Evolutionary conservation across 2,329 filamentous ascomycete species (phyloP), one percentile per base, ranked within the genome.

Genomic region (Clonostachys rosea): DNA sequence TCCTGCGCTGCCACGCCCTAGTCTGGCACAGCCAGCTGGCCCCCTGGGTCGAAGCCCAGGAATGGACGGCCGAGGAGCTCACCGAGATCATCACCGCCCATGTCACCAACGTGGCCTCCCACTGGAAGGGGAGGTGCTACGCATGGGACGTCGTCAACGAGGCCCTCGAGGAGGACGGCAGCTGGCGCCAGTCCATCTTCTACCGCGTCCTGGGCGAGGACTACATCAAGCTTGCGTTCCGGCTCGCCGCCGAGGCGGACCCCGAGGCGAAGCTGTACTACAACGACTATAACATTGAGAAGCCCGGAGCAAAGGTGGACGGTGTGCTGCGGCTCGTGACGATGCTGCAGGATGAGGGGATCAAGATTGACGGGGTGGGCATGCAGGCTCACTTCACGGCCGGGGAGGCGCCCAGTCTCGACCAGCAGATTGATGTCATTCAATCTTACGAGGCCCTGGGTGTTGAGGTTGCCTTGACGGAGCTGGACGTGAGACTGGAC

Each of bases 81-180:
- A 74, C 73, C 13, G 64, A 66, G 5, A 74, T 79, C 17, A 65
- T 68, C 36, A 52, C 58, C 60, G 75, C 75, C 45, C 83, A 87
- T 62, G 79, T 87, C 53, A 73, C 74, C 50, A 72, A 77, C 52
- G 79, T 77, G 44, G 76, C 78, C 7, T 68, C 64, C 13, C 73
- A 84, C 62, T 84, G 77, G 67, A 75, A 75, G 60, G 76, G 78
- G 48, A 69, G 78, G 54, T 84, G 82, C 62, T 79, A 79, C 59
- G 71, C 75, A 30, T 86, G 81, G 81, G 82, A 86, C 47, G 82
- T 86, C 0, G 73, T 84, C 20, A 86, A 86, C 59, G 82, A 86
- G 79, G 74, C 73, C 10, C 69, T 81, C 47, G 72, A 79, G 47
- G 78, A 81, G 49, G 71, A 78, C 56, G 76, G 76, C 17, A 71